Evolutionary conservation across 2,329 filamentous ascomycete genomes (phyloP), one percentile per base, ranked within the genome.

Genomic region (Monilinia fructicola): DNA sequence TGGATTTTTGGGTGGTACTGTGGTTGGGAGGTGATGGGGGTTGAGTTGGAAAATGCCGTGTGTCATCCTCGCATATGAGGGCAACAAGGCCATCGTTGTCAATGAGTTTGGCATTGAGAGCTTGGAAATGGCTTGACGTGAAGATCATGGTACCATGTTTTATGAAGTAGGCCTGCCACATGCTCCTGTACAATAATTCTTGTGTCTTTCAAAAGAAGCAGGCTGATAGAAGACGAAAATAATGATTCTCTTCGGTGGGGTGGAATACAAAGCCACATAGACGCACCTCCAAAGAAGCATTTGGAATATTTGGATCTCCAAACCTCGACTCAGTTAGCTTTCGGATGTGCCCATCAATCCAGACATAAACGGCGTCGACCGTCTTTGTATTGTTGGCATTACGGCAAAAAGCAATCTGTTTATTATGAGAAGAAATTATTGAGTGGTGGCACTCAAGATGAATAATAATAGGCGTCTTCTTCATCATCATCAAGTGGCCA

Each of bases 141-240:
- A 48, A 48, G 56, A 46, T 46, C 21, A 16, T 28, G 42, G 38
- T 38, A 23, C 53, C 42, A 48, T 23, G 11, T n/a, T 28, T 50
- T 56, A 5, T 58, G 18, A 50, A 42, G 62, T 26, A 23, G 26
- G 5, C 44, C 44, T 42, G 44, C n/a, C 12, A 52, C 26, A 7
- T 52, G 21, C 21, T 52, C 46, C 26, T 65, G 54, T 10, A 35
- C 23, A 16, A 60, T 31, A 2, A 52, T 23, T 28, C 26, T 9
- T 3, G 31, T 12, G 7, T 50, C 11, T 23, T 50, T 42, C 12
- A 3, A 3, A 3, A 9, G 11, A 4, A 14, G n/a, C 21, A 11
- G 42, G 54, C 26, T 53, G 63, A 35, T 60, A 65, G 11, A 65
- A 65, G 16, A 60, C 26, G 14, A 60, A 60, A 65, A 35, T 23